Base-by-base conservation (phyloP, 2,329 filamentous ascomycete species). In the Penicillium vulpinum region DNA sequence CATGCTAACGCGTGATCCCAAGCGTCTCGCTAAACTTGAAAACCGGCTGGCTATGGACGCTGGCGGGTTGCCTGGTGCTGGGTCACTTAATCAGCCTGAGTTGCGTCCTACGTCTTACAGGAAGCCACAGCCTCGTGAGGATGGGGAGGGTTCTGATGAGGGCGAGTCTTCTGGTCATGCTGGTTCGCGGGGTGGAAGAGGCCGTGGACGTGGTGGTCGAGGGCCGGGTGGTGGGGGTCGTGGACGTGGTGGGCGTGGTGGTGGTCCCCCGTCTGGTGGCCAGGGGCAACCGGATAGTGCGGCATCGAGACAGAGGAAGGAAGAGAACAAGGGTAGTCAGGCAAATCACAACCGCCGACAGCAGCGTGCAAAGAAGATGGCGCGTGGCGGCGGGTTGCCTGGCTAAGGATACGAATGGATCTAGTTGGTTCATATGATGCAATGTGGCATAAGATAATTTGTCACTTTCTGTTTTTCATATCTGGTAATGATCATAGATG, bases 341-440 rank as follows among this genome's bases (percentile, higher is more conserved):
- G 92, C 91, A 31, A 96, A 96, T 70, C 92, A 96, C 71, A 94
- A 91, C 73, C 85, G 92, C 26, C 83, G 91, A 48, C 89, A 95
- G 69, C 82, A 84, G 66, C 75, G 84, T 56, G 84, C 83, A 44
- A 83, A 76, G 70, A 87, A 87, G 73, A 83, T 87, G 77, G 83
- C 84, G 3, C 77, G 83, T 59, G 84, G 79, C 50, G 83, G 83
- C 26, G 69, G 71, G 6, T 60, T 75, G 65, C 70, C 68, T 47
- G 71, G 67, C 39, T 73, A 56, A 61, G 22, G 11, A 18, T 24
- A 29, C 21, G 11, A 13, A 41, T 8, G 6, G 15, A 51, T 29
- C 5, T 18, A 2, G 6, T n/a, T 55, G 24, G 18, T 16, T 11
- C 16, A 36, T 39, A 40, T 48, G 33, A 31, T 31, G 24, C 10